Evolutionary conservation across 2,329 filamentous ascomycete species (phyloP), one percentile per base, ranked within the genome.

Genomic region (Stachybotrys chartarum): DNA sequence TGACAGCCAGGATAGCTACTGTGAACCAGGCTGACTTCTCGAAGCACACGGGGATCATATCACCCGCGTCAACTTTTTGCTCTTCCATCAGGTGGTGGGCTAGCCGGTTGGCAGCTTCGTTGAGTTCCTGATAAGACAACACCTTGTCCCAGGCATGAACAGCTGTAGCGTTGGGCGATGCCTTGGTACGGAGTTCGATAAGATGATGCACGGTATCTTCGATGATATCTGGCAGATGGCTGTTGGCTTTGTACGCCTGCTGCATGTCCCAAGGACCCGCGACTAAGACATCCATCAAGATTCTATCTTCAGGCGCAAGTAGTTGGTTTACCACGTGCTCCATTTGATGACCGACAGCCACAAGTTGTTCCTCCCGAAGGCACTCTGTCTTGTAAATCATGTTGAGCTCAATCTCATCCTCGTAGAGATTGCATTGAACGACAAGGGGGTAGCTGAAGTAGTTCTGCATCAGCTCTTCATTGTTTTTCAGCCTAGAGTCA

Each of bases 1-100:
- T 56, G 1, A 73, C 64, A 1, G 61, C 70, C 14, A 75, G 55
- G 56, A 70, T 68, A 0, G 68, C 66, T 3, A 73, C 61, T 3
- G 64, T 54, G 0, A 61, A 62, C 68, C 67, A 74, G 42, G 61
- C 62, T 2, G 71, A 73, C 57, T 74, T 74, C 32, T 72, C 67
- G 50, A 74, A 72, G 30, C 66, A 71, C 2, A 73, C 59, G 2
- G 67, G 67, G 6, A 72, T 61, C 5, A 68, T 7, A 1, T 39
- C 53, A 30, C 67, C 68, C 1, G 59, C 59, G 3, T 55, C 50
- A 31, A 72, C 59, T 14, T 42, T 42, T 14, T 42, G 35, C 14
- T 42, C 35, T 3, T 18, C 16, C 4, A 42, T 7, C 16, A 52
- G 14, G 16, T 44, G 14, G n/a, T 44, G 31, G 10, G 50, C 31